A percentile compares a stretch with the other conserved stretches of the same genome.
Conservation (phyloP, 2,329 filamentous ascomycete genomes). For the Aphanocladium album region DNA sequence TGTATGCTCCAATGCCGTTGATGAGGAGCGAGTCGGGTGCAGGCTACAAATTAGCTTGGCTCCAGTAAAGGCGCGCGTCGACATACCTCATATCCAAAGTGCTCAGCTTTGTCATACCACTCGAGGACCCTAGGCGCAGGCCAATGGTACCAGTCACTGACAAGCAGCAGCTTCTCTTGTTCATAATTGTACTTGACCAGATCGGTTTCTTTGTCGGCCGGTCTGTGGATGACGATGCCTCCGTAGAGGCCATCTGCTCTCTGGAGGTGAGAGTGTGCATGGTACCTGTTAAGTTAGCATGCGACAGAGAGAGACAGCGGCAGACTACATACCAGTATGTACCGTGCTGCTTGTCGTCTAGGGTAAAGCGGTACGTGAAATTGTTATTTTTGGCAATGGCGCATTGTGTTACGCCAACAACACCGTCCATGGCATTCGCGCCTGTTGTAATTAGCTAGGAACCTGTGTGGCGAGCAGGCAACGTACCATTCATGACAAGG, state of each 20-base stretch:
- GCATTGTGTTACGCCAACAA: constrained; percentile 44
- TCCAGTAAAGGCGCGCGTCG: background rate
- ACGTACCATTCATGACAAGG: constrained; percentile 52
- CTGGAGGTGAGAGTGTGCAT: constrained; percentile 15
- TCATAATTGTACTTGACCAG: constrained; percentile 7
- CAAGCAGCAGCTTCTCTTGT: constrained; percentile 9
- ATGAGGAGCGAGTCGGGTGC: constrained; percentile 16
- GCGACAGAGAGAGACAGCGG: too few species aligned
- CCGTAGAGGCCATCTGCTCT: constrained; percentile 16
- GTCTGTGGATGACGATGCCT: constrained; percentile 14
- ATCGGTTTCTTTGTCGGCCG: background rate
- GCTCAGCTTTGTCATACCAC: constrained; percentile 13
- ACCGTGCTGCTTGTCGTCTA: constrained; percentile 10
- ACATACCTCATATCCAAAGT: constrained; percentile 15
- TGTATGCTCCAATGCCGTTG: constrained; percentile 12
- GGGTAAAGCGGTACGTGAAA: constrained; percentile 42
- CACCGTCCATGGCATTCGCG: constrained; percentile 59
- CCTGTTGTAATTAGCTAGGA: background rate
- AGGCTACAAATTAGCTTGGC: constrained; percentile 11
- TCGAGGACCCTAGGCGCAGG: constrained; percentile 9
- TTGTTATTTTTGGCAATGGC: constrained; percentile 46
- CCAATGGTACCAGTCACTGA: constrained; percentile 16
- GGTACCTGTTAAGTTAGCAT: constrained; percentile 39
- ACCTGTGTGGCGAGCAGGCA: background rate
- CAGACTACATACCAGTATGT: constrained; percentile 8